Percentiles rank a stretch among this genome's conserved stretches.
These are phyloP conservation scores for Penicillium sp. DNA, from an alignment of 2,329 filamentous ascomycete species.

Conservation along the genomic window DNA sequence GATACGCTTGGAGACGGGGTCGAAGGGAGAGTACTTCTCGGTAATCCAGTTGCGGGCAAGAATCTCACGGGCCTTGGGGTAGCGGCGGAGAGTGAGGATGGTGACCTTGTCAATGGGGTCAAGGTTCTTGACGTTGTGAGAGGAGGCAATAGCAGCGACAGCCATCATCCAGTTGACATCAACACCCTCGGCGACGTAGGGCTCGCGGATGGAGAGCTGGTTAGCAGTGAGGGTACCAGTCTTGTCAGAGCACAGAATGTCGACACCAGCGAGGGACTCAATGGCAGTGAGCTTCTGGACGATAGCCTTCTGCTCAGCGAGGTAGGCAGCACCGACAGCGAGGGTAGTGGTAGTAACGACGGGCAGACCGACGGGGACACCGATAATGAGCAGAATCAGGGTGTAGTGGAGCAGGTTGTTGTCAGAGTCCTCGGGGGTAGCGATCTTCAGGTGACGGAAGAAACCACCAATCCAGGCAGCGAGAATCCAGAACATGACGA, in stretches of 20 bases:
- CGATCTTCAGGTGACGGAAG: slow-evolving; percentile 70
- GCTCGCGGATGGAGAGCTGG: slow-evolving; percentile 75
- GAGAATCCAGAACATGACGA: slow-evolving; percentile 78
- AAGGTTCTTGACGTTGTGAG: slow-evolving; percentile 77
- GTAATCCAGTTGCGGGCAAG: slow-evolving; percentile 75
- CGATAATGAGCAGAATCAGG: slow-evolving; percentile 73
- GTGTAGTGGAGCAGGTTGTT: slow-evolving; percentile 70
- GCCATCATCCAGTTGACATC: slow-evolving; percentile 87
- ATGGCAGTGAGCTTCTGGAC: slow-evolving; percentile 80
- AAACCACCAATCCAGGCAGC: slow-evolving; percentile 77
- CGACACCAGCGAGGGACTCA: slow-evolving; percentile 73
- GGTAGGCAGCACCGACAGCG: slow-evolving; percentile 75
- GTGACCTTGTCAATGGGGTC: slow-evolving; percentile 81
- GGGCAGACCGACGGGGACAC: slow-evolving; percentile 78
- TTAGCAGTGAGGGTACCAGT: slow-evolving; percentile 67
- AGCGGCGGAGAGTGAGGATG: slow-evolving; percentile 73
- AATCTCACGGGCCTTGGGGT: slow-evolving; percentile 77
- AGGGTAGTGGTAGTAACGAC: slow-evolving; percentile 78
- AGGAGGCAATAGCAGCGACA: slow-evolving; percentile 74
- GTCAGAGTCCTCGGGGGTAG: slow-evolving; percentile 55
- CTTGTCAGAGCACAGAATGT: slow-evolving; percentile 81
- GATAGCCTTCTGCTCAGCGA: slow-evolving; percentile 77
- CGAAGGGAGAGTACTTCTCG: slow-evolving; percentile 72
- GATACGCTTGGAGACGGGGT: slow-evolving; percentile 79
- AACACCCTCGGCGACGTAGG: slow-evolving; percentile 74